Percentiles rank a stretch among this genome's conserved stretches.
Conservation (phyloP, 2,329 filamentous ascomycete genomes). For the Neonectria hederae region DNA sequence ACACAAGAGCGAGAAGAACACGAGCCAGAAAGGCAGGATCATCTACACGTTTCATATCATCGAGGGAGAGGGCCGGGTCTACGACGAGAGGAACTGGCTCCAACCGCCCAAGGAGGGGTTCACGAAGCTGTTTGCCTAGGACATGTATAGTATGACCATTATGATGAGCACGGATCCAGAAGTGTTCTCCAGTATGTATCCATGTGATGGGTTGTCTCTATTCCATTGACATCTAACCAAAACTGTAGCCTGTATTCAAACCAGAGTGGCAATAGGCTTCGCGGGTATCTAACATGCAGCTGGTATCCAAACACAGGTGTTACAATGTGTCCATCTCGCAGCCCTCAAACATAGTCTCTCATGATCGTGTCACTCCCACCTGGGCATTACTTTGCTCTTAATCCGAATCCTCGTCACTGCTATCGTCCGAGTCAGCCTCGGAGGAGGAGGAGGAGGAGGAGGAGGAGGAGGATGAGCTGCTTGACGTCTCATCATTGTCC, state of each 20-base stretch:
- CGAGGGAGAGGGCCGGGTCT: constrained; percentile 76
- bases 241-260: constrained; percentile 22
- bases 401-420: constrained; percentile 37
- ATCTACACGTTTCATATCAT: constrained; percentile 99
- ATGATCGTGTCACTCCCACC: constrained; percentile 12
- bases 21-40: constrained; percentile 84
- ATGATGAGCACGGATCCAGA: background rate
- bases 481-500: constrained; percentile 47
- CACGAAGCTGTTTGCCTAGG: constrained; percentile 66
- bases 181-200: background rate
- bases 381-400: constrained; percentile 34
- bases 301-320: constrained; percentile 31
- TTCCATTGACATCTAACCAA: constrained; percentile 15
- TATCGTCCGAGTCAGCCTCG: constrained; percentile 47
- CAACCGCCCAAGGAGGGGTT: constrained; percentile 86
- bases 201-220: constrained; percentile 15
- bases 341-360: constrained; percentile 23
- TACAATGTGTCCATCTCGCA: constrained; percentile 38
- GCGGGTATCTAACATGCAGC: constrained; percentile 38
- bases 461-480: constrained; percentile 52
- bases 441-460: constrained; percentile 52
- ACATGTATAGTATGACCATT: background rate
- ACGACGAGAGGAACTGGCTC: constrained; percentile 92
- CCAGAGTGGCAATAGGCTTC: constrained; percentile 23
- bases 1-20: constrained; percentile 96